A percentile compares a stretch with the other conserved stretches of the same genome.
phyloP scores from a whole-genome alignment of 2,329 filamentous ascomycete genomes.

The Ophiosphaerella korrae region DNA sequence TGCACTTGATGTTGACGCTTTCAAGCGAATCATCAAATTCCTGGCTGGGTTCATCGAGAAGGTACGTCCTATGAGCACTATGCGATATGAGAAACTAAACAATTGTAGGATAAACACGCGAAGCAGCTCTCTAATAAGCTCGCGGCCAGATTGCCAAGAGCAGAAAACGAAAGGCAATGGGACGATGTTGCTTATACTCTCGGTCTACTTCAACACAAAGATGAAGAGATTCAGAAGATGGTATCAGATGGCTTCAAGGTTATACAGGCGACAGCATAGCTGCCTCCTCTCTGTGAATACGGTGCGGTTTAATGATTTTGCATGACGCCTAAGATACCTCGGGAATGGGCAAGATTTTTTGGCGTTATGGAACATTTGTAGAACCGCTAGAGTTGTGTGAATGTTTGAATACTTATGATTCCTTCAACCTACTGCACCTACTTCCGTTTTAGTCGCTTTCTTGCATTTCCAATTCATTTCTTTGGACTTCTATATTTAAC shows the following conservation, averaged over 20 bases:
- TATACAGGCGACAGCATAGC: constrained; percentile 50
- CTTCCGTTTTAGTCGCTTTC: too few relatives aligned
- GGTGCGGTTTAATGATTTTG: constrained; percentile 8
- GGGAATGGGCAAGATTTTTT: background rate
- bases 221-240: constrained; percentile 82
- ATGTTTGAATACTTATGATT: too few relatives aligned
- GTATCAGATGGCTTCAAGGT: constrained; percentile 73
- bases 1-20: constrained; percentile 79
- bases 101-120: constrained; percentile 87
- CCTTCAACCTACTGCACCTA: too few relatives aligned
- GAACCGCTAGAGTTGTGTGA: too few relatives aligned
- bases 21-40: constrained; percentile 88
- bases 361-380: background rate
- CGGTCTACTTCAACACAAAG: constrained; percentile 88
- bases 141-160: constrained; percentile 80
- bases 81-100: constrained; percentile 14
- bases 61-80: constrained; percentile 56
- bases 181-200: constrained; percentile 95
- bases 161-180: constrained; percentile 94
- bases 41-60: constrained; percentile 96
- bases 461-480: too few relatives aligned
- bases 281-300: background rate
- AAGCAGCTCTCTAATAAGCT: constrained; percentile 93
- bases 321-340: constrained; percentile 8
- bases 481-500: too few relatives aligned